Percentiles rank a stretch among this genome's conserved stretches.
Conservation (phyloP, 306 rosid species). For the Castanopsis chinensis region DNA sequence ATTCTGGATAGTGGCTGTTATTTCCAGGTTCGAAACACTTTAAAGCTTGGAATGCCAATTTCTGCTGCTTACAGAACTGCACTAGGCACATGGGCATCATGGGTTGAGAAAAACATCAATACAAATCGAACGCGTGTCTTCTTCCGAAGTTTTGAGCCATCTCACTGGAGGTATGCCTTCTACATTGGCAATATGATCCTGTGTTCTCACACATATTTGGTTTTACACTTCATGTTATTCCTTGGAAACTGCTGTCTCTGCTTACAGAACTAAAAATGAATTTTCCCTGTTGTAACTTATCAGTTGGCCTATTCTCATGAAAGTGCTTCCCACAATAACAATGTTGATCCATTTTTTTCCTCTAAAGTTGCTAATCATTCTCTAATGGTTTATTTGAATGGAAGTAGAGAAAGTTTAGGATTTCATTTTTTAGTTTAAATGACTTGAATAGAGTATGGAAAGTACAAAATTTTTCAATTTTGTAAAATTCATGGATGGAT, state of each 20-base stretch:
- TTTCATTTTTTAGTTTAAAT: no score
- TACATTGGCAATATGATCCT: slow-evolving; percentile 22
- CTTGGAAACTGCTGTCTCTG: slow-evolving; percentile 6
- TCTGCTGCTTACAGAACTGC: slow-evolving; percentile 61
- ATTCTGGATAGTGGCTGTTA: slow-evolving; percentile 67
- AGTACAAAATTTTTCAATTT: no score
- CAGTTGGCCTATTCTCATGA: neutral
- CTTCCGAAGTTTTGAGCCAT: slow-evolving; percentile 82
- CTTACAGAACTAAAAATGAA: neutral
- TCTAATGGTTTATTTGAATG: neutral
- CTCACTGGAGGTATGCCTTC: slow-evolving; percentile 81
- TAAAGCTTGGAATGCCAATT: slow-evolving; percentile 68
- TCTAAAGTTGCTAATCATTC: neutral
- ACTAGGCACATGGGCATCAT: slow-evolving; percentile 69
- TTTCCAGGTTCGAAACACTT: slow-evolving; percentile 63
- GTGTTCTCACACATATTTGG: slow-evolving; percentile 5
- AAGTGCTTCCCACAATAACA: neutral
- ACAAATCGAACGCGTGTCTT: slow-evolving; percentile 56
- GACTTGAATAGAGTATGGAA: no score
- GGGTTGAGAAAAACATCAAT: slow-evolving; percentile 63
- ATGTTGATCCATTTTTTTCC: neutral
- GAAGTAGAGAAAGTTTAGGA: no score
- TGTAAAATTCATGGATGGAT: no score
- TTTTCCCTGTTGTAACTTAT: neutral
- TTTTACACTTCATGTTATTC: slow-evolving; percentile 5